Evolutionary conservation across 768 basidiomycete genomes (phyloP), one percentile per base, ranked within the genome.

Genomic region (Boletus huronensis): DNA sequence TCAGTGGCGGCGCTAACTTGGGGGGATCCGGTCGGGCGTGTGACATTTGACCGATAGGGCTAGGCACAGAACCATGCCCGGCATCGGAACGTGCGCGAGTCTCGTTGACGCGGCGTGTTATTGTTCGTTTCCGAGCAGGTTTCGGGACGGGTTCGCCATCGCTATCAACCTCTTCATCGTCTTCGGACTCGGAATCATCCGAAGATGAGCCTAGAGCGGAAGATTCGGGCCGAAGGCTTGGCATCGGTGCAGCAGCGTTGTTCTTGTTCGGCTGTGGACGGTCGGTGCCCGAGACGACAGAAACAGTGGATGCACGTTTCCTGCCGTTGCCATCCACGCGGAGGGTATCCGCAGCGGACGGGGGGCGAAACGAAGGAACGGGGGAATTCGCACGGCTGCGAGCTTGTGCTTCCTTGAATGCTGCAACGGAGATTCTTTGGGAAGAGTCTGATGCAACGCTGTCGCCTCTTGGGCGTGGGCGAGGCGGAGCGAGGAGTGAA

Each of bases 341-440:
- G 34, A 70, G 62, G 6, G 64, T 67, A 38, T 72, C 71, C 35
- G 64, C 53, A 17, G 64, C 46, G 3, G 71, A 75, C 29, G 75
- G 74, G 11, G 74, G 78, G 43, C 72, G 76, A 59, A 74, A 75
- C 34, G 75, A 80, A 29, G 84, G 79, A 0, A 70, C 76, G 10
- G 87, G 87, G 0, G 85, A 87, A 49, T 79, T 81, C 13, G 85
- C 77, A 26, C 76, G 69, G 59, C 83, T 77, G 39, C 87, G 74
- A 5, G 87, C 85, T 52, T 88, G 86, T 19, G 81, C 87, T 73
- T 90, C 88, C 50, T 86, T 81, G 65, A 91, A 91, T 3, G 89
- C 89, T 3, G 87, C 89, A 31, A 91, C 84, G 8, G 87, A 87
- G 25, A 91, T 90, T 50, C 87, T 80, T 58, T 88, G 88, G 2